These are phyloP conservation scores for Fusarium poae DNA, from an alignment of 2,329 filamentous ascomycete genomes.

Conservation along the genomic window DNA sequence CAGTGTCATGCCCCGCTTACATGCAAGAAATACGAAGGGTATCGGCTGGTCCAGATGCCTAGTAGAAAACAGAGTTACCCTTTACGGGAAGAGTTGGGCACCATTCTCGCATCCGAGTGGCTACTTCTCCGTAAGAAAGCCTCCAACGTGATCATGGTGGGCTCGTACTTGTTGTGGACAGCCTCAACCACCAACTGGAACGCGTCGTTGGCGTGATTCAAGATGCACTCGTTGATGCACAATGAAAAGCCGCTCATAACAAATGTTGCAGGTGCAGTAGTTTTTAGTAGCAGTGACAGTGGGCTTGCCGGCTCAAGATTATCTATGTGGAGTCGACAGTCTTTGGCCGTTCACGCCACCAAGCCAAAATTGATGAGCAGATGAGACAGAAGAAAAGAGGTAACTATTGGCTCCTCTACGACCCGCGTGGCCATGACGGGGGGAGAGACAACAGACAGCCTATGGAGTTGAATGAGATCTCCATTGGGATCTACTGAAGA, in stretches of 20 bases:
- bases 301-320: slow-evolving; percentile 32
- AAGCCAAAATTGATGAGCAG: slow-evolving; percentile 26
- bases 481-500: slow-evolving; percentile 38
- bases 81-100: slow-evolving; percentile 38
- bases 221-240: slow-evolving; percentile 32
- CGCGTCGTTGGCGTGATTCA: slow-evolving; percentile 28
- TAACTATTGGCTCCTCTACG: slow-evolving; percentile 25
- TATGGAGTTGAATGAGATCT: slow-evolving; percentile 2
- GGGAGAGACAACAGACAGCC: slow-evolving; percentile 13
- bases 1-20: slow-evolving; percentile 31
- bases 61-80: slow-evolving; percentile 37
- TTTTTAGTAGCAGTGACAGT: slow-evolving; percentile 30
- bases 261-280: slow-evolving; percentile 11
- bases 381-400: slow-evolving; percentile 15
- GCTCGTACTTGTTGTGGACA: slow-evolving; percentile 36
- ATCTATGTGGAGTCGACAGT: slow-evolving; percentile 27
- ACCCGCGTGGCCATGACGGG: slow-evolving; percentile 9
- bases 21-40: slow-evolving; percentile 45
- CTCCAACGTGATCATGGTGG: slow-evolving; percentile 36
- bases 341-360: slow-evolving; percentile 38
- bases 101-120: slow-evolving; percentile 41
- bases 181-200: slow-evolving; percentile 41
- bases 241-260: slow-evolving; percentile 33
- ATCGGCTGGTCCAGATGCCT: slow-evolving; percentile 28
- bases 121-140: slow-evolving; percentile 12